phyloP scores from a whole-genome alignment of 148 eudicot species.

The Drosera capensis region DNA sequence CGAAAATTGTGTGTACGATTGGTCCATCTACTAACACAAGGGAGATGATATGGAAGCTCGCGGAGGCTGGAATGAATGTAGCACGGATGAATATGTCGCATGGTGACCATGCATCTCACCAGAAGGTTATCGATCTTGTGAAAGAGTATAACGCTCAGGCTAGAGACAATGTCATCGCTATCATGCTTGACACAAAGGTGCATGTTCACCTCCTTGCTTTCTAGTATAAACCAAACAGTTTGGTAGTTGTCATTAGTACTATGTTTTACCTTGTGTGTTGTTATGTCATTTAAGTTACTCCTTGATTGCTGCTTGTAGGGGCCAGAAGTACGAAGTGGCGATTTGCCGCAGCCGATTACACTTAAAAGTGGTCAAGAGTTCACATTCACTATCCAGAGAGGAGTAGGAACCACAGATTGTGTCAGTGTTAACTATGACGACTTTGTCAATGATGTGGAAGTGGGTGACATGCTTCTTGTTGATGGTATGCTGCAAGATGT shows the following conservation, averaged over 20 bases:
- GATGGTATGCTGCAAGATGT: conserved; percentile 54
- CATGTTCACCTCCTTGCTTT: conserved; percentile 7
- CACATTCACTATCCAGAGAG: conserved; percentile 87
- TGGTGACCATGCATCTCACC: conserved; percentile 96
- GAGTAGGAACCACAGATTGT: conserved; percentile 73
- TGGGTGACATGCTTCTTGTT: conserved; percentile 89
- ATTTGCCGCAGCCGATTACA: conserved; percentile 90
- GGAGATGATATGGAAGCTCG: conserved; percentile 95
- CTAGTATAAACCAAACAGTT: no score
- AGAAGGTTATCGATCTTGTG: conserved; percentile 87
- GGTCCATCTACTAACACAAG: conserved; percentile 89
- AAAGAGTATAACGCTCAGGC: conserved; percentile 88
- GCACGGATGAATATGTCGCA: conserved; percentile 97
- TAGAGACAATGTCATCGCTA: conserved; percentile 86
- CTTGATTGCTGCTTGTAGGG: conserved; percentile 34
- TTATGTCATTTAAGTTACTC: neutral
- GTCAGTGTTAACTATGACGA: conserved; percentile 99
- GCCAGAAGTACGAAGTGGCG: conserved; percentile 99
- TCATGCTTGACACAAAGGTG: conserved; percentile 98
- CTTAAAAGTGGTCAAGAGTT: conserved; percentile 70
- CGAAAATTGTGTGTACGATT: conserved; percentile 90
- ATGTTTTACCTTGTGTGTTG: neutral
- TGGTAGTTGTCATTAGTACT: neutral
- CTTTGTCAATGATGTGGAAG: conserved; percentile 96
- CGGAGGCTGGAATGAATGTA: conserved; percentile 97